Evolutionary conservation across 2,329 filamentous ascomycete genomes (phyloP).

Genomic region (Trichoderma asperellum): DNA sequence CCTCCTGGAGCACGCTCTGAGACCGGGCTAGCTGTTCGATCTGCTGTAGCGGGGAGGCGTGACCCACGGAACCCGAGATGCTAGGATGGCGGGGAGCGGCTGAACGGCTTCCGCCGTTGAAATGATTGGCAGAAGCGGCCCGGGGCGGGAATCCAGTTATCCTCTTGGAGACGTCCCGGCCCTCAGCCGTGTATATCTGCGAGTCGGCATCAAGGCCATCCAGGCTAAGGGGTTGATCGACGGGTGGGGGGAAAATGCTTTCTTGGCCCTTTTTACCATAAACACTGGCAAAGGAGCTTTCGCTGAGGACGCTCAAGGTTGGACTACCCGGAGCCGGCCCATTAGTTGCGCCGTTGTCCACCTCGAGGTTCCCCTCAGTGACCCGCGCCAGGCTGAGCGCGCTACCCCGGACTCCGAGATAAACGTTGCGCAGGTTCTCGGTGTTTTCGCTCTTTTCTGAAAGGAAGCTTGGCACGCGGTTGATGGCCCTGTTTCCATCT

Average conservation of each 20-base stretch:
- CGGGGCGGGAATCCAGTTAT: conserved; percentile 33
- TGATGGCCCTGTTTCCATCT: conserved; percentile 47
- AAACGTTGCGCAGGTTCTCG: conserved; percentile 64
- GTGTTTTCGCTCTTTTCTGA: conserved; percentile 63
- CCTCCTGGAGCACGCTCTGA: conserved; percentile 37
- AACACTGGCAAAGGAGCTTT: conserved; percentile 68
- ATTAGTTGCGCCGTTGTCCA: conserved; percentile 40
- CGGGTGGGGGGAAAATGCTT: conserved; percentile 33
- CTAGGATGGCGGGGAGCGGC: conserved; percentile 46
- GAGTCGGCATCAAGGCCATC: conserved; percentile 34
- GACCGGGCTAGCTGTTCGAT: conserved; percentile 50
- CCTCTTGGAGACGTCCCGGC: background rate
- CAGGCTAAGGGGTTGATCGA: conserved; percentile 40
- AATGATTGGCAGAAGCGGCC: conserved; percentile 37
- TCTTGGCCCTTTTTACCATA: conserved; percentile 55
- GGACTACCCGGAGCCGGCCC: conserved; percentile 59
- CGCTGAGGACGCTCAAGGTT: conserved; percentile 65
- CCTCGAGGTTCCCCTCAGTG: conserved; percentile 44
- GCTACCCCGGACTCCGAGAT: conserved; percentile 56
- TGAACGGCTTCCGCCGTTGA: conserved; percentile 3
- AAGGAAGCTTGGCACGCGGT: conserved; percentile 67
- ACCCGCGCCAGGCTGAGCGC: conserved; percentile 55
- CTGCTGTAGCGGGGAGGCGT: conserved; percentile 50
- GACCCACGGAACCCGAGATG: conserved; percentile 44
- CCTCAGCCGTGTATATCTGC: conserved; percentile 24